Percentiles rank a stretch among this genome's conserved stretches.
Evolutionary conservation across 2,329 filamentous ascomycete species (phyloP).

Genomic region (Onygena corvina): DNA sequence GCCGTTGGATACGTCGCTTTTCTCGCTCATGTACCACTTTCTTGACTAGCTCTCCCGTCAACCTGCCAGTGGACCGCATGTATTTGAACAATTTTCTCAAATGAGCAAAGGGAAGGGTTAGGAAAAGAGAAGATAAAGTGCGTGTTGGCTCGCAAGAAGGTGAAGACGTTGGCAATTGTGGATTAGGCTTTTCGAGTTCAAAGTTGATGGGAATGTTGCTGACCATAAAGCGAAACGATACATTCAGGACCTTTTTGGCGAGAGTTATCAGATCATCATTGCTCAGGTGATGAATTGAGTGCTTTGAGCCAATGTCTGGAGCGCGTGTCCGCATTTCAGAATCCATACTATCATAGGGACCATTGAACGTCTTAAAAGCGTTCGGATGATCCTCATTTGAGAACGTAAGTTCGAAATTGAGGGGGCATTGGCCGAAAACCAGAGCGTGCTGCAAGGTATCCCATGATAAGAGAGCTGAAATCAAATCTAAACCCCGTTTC

Average conservation of each 20-base stretch:
- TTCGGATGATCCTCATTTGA: neutral
- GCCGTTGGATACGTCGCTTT: constrained; percentile 17
- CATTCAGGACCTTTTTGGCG: constrained; percentile 13
- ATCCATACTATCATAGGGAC: constrained; percentile 5
- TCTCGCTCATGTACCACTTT: constrained; percentile 23
- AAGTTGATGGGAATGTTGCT: constrained; percentile 18
- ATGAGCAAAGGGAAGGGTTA: constrained; percentile 21
- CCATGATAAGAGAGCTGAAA: constrained; percentile 20
- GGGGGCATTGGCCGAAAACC: constrained; percentile 20
- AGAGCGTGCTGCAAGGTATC: constrained; percentile 22
- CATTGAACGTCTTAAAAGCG: constrained; percentile 6
- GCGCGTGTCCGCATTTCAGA: neutral
- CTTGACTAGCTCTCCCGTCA: constrained; percentile 16
- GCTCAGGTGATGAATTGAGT: constrained; percentile 6
- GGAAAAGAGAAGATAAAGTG: constrained; percentile 21
- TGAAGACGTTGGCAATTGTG: constrained; percentile 15
- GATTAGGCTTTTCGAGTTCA: constrained; percentile 18
- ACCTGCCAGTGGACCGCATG: constrained; percentile 14
- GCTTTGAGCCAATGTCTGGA: neutral
- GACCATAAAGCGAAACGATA: constrained; percentile 20
- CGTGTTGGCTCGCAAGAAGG: constrained; percentile 12
- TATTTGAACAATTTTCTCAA: constrained; percentile 17
- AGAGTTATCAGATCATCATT: constrained; percentile 10
- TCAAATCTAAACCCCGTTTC: constrained; percentile 21
- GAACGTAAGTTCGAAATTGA: constrained; percentile 18